These are phyloP conservation scores for Pichia rugopelliculosa DNA, from an alignment of 805 yeast genomes.

Conservation along the genomic window DNA sequence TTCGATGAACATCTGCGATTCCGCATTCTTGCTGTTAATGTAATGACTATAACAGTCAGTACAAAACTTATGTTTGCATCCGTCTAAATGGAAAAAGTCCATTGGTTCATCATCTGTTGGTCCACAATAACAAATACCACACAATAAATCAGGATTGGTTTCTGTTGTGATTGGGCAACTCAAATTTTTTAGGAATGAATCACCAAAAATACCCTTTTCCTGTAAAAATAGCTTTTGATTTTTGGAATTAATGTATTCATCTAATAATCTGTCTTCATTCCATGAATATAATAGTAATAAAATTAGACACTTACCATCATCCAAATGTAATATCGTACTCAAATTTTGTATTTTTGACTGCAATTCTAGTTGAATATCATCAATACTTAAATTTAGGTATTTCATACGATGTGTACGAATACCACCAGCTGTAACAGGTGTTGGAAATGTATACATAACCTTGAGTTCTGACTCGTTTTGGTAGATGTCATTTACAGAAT, in stretches of 20 bases:
- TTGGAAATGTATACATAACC: slow-evolving; percentile 17
- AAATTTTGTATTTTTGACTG: slow-evolving; percentile 28
- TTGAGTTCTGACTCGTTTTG: neutral
- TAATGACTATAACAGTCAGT: slow-evolving; percentile 59
- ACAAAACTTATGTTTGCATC: slow-evolving; percentile 72
- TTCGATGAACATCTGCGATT: slow-evolving; percentile 40
- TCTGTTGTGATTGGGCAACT: slow-evolving; percentile 5
- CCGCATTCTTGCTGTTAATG: slow-evolving; percentile 36
- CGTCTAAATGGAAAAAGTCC: slow-evolving; percentile 37
- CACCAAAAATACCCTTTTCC: slow-evolving; percentile 25
- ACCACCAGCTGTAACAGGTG: slow-evolving; percentile 15
- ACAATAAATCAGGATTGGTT: slow-evolving; percentile 32
- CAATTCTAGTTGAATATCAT: slow-evolving; percentile 25
- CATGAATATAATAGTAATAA: slow-evolving; percentile 45
- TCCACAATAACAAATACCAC: slow-evolving; percentile 71
- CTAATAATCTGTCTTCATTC: slow-evolving; percentile 53
- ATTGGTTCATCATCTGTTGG: slow-evolving; percentile 26
- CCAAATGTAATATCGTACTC: slow-evolving; percentile 31
- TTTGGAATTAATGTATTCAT: slow-evolving; percentile 37
- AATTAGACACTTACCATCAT: slow-evolving; percentile 33
- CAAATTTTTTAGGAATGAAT: slow-evolving; percentile 27
- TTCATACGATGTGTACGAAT: slow-evolving; percentile 24
- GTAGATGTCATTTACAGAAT: slow-evolving; percentile 7
- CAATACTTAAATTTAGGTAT: slow-evolving; percentile 23
- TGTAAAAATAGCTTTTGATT: slow-evolving; percentile 26